A percentile compares a stretch with the other conserved stretches of the same genome.
These are phyloP conservation scores for Sungouiozyma intestinalis DNA, from an alignment of 805 yeast species.

Conservation along the genomic window DNA sequence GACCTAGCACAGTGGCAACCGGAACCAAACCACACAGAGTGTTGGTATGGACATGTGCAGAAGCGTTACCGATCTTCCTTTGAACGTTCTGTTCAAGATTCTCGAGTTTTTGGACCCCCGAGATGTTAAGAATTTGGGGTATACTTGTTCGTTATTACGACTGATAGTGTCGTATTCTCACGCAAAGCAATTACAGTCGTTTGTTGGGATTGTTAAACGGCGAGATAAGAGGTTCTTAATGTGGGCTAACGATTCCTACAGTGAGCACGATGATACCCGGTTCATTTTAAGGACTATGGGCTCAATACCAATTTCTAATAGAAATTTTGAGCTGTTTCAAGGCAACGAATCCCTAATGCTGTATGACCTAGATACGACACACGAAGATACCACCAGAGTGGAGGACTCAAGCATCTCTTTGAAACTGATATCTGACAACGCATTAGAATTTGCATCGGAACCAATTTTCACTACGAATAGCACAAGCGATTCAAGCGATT, in stretches of 20 bases:
- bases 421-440: no score
- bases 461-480: not conserved
- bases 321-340: not conserved
- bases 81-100: not conserved
- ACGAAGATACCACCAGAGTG: not conserved
- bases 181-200: not conserved
- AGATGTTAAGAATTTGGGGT: not conserved
- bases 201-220: not conserved
- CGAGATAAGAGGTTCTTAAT: not conserved
- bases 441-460: no score
- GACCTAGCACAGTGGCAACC: no score
- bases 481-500: constrained; percentile 6
- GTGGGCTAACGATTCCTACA: not conserved
- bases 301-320: not conserved
- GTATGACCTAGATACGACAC: not conserved
- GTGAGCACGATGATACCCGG: not conserved
- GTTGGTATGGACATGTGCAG: not conserved
- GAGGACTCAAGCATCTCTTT: not conserved
- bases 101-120: not conserved
- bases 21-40: no score
- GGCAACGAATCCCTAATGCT: not conserved
- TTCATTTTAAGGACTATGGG: not conserved
- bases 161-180: not conserved
- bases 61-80: not conserved
- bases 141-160: not conserved